A percentile compares a stretch with the other conserved stretches of the same genome.
phyloP scores from a whole-genome alignment of 179 eudicot genomes.

The Drosera spatulata region DNA sequence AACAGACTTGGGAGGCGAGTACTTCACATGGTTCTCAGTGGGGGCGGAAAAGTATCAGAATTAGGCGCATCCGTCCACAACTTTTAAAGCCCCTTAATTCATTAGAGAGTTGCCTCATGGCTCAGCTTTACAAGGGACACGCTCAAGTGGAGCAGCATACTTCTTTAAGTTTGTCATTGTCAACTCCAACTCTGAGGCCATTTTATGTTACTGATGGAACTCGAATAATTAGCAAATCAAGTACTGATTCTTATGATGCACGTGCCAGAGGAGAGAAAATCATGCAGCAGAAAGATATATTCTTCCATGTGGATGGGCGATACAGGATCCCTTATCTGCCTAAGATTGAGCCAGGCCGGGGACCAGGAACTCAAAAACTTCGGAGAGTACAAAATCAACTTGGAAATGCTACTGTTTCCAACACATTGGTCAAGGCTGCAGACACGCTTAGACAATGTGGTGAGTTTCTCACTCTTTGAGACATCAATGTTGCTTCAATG shows the following conservation, averaged over 20 bases:
- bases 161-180: conserved; percentile 17
- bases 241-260: conserved; percentile 17
- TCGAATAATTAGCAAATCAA: conserved; percentile 41
- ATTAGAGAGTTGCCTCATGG: conserved; percentile 69
- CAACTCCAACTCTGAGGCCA: conserved; percentile 22
- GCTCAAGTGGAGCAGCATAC: conserved; percentile 35
- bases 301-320: conserved; percentile 17
- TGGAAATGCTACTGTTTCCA: conserved; percentile 15
- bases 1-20: conserved; percentile 23
- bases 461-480: conserved; percentile 10
- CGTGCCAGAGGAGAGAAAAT: conserved; percentile 9
- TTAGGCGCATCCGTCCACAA: conserved; percentile 29
- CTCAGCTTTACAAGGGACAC: conserved; percentile 56
- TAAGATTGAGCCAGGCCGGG: conserved; percentile 8
- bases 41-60: conserved; percentile 32
- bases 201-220: conserved; percentile 66
- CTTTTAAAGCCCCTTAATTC: conserved; percentile 51
- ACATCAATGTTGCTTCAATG: conserved; percentile 2
- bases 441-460: conserved; percentile 24
- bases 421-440: conserved; percentile 8
- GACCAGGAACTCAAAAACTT: conserved; percentile 14
- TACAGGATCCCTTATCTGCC: conserved; percentile 49
- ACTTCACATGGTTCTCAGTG: conserved; percentile 19
- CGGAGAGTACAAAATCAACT: conserved; percentile 14
- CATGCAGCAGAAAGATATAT: conserved; percentile 14